Percentiles rank a stretch among this genome's conserved stretches.
Conservation (phyloP, 2,329 filamentous ascomycete species). For the Penicillium verrucosum region DNA sequence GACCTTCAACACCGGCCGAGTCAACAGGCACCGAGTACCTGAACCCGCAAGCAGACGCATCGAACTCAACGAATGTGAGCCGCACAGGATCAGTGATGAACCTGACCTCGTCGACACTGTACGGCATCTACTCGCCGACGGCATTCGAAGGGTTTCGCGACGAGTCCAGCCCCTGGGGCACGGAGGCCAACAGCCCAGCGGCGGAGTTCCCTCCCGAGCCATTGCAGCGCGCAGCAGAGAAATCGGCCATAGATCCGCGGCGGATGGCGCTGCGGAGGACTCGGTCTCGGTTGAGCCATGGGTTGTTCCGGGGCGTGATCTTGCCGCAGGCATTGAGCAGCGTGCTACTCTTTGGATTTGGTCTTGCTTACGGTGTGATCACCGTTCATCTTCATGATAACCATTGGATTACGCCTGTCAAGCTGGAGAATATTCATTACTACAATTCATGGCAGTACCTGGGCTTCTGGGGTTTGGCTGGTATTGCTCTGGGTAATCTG, state of each 20-base stretch:
- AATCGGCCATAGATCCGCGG: conserved; percentile 28
- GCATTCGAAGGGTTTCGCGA: conserved; percentile 55
- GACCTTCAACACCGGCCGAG: conserved; percentile 42
- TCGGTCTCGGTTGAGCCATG: conserved; percentile 37
- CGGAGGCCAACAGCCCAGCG: conserved; percentile 67
- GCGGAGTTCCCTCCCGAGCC: conserved; percentile 37
- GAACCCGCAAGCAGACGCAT: conserved; percentile 30
- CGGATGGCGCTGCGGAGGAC: conserved; percentile 31
- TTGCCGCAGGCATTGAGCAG: conserved; percentile 58
- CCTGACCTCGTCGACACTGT: conserved; percentile 82
- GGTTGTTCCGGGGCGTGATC: conserved; percentile 41
- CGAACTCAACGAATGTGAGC: conserved; percentile 49
- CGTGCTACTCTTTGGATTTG: conserved; percentile 70
- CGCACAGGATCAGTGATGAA: conserved; percentile 78
- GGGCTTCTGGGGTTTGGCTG: conserved; percentile 75
- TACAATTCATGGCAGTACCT: conserved; percentile 64
- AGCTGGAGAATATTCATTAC: conserved; percentile 55
- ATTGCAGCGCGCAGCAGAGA: conserved; percentile 35
- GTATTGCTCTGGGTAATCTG: conserved; percentile 72
- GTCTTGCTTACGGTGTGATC: conserved; percentile 76
- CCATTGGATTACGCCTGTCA: conserved; percentile 59
- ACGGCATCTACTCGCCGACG: conserved; percentile 80
- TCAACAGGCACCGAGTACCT: conserved; percentile 34
- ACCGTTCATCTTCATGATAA: conserved; percentile 76
- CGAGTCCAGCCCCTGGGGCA: conserved; percentile 73